phyloP scores from a whole-genome alignment of 768 basidiomycete species.

The Trametes villosa region DNA sequence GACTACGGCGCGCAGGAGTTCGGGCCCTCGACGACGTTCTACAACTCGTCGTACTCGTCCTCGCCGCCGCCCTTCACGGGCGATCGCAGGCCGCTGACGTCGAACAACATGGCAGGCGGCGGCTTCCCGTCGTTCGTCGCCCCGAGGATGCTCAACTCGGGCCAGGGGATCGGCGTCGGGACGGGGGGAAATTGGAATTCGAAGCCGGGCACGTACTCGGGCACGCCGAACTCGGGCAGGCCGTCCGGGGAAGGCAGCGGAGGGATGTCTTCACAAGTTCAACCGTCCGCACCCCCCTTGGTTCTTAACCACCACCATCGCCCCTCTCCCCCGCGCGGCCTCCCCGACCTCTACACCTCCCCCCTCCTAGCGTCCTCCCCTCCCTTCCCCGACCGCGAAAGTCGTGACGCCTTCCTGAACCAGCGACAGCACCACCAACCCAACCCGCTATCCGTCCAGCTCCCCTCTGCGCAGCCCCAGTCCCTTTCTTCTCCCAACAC shows the following conservation, averaged over 20 bases:
- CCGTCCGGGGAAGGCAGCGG: constrained; percentile 19
- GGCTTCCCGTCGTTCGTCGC: constrained; percentile 30
- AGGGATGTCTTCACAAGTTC: constrained; percentile 29
- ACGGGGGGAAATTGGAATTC: constrained; percentile 20
- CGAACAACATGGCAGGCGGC: constrained; percentile 19
- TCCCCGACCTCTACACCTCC: constrained; percentile 27
- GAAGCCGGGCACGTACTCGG: constrained; percentile 24
- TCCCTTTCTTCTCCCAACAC: constrained; percentile 33
- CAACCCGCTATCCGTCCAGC: constrained; percentile 33
- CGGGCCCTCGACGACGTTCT: constrained; percentile 13
- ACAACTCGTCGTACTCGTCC: constrained; percentile 27
- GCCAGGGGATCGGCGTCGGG: constrained; percentile 25
- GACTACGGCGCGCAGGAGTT: constrained; percentile 22
- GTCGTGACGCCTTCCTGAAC: constrained; percentile 25
- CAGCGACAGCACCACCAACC: constrained; percentile 30
- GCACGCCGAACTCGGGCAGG: constrained; percentile 25
- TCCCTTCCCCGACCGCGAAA: constrained; percentile 27
- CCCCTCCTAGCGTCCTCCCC: constrained; percentile 26
- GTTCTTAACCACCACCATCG: constrained; percentile 35
- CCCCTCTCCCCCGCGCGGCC: constrained; percentile 31
- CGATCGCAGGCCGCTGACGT: constrained; percentile 25
- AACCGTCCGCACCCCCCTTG: constrained; percentile 30
- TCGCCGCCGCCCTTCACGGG: constrained; percentile 28
- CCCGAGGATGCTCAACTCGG: constrained; percentile 28
- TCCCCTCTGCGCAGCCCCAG: constrained; percentile 28